Base-by-base conservation (phyloP, 768 basidiomycete species). In the Lactarius quietus region DNA sequence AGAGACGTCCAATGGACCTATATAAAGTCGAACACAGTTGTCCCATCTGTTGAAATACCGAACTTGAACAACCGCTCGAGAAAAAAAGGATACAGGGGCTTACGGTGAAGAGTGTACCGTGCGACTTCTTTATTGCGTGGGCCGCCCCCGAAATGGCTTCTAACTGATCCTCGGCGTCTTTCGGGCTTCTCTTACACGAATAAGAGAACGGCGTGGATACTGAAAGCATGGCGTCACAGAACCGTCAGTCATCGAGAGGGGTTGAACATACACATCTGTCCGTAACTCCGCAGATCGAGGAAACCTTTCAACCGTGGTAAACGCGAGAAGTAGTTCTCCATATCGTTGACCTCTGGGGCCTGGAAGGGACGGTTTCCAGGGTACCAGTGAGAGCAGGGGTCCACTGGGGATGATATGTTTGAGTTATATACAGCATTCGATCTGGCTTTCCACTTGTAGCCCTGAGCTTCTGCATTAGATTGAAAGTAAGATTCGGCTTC, bases 131-230 rank as follows among this genome's bases (percentile, higher is more conserved):
- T 54, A 87, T 76, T 6, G 89, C 86, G 51, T 83, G 80, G 1
- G 81, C 79, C 3, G 87, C 87, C 0, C 89, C 89, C 3, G 86
- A 75, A 6, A 85, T 86, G 9, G 86, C 89, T 74, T 93, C 91
- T 64, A 86, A 78, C 70, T 86, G 82, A 72, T 91, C 86, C 74
- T 93, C 91, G 1, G 86, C 87, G 68, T 90, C 89, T 64, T 84
- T 82, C 0, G 90, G 85, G 18, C 80, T 72, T 48, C 76, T 77
- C 41, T 81, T 80, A 76, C 90, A 92, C 0, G 85, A 84, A 72
- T 86, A 87, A 0, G 91, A 89, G 69, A 82, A 93, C 6, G 92
- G 92, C 39, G 85, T 80, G n/a, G 90, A 89, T 62, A 92, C 89
- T 92, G 70, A 20, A 15, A 17, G 31, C 3, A 18, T 33, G 18